phyloP scores from a whole-genome alignment of 768 basidiomycete genomes.

The Amanita jacksonii region DNA sequence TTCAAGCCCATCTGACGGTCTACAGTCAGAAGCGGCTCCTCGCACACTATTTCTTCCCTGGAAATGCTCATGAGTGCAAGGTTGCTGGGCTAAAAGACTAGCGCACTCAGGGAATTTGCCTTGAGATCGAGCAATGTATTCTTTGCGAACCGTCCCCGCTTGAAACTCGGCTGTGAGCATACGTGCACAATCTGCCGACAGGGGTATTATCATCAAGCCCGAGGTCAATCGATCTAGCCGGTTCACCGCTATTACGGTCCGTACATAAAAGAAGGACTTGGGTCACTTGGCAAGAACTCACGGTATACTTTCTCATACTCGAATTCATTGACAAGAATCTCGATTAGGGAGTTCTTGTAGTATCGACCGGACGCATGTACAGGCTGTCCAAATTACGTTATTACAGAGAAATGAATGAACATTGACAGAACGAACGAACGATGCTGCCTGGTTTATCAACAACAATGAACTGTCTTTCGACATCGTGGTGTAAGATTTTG shows the following conservation, averaged over 20 bases:
- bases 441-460: conserved; percentile 97
- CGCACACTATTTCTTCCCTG: conserved; percentile 76
- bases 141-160: conserved; percentile 76
- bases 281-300: conserved; percentile 30
- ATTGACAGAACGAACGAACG: conserved; percentile 45
- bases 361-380: conserved; percentile 92
- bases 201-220: conserved; percentile 89
- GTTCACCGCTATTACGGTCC: conserved; percentile 41
- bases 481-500: conserved; percentile 68
- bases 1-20: conserved; percentile 97
- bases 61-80: neutral
- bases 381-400: conserved; percentile 39
- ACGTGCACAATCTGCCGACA: conserved; percentile 59
- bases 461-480: conserved; percentile 75
- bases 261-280: neutral
- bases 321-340: conserved; percentile 79
- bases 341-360: conserved; percentile 77
- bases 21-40: conserved; percentile 81
- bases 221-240: conserved; percentile 90
- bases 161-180: conserved; percentile 74
- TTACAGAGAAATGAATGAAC: conserved; percentile 8
- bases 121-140: conserved; percentile 82
- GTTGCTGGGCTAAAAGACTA: neutral
- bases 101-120: conserved; percentile 77
- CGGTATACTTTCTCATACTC: conserved; percentile 77